A percentile compares a stretch with the other conserved stretches of the same genome.
These are phyloP conservation scores for Cutaneotrichosporon cutaneum DNA, from an alignment of 1,284 basidiomycete genomes.

Conservation along the genomic window DNA sequence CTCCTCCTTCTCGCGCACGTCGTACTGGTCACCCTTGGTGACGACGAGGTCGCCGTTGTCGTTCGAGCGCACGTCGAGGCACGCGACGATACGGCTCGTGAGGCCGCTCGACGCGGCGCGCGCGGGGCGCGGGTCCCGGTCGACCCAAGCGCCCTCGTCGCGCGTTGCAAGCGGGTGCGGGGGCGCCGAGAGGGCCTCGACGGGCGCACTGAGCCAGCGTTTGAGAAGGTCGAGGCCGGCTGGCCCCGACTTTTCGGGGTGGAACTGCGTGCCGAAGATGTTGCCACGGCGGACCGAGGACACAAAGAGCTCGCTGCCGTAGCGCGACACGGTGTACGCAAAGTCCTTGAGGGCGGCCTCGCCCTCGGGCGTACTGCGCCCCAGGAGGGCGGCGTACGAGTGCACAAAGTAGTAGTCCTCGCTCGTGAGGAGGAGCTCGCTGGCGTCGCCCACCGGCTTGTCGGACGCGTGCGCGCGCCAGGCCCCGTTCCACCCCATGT, in stretches of 20 bases:
- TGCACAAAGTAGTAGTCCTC: constrained; percentile 95
- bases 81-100: constrained; percentile 94
- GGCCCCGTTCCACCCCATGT: constrained; percentile 95
- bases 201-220: constrained; percentile 70
- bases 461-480: constrained; percentile 35
- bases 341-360: constrained; percentile 58
- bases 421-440: constrained; percentile 52
- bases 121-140: constrained; percentile 17
- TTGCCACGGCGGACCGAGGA: constrained; percentile 80
- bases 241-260: constrained; percentile 96
- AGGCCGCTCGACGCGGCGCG: constrained; percentile 61
- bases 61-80: constrained; percentile 96
- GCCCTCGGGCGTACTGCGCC: constrained; percentile 55
- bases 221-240: constrained; percentile 80
- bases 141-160: constrained; percentile 7
- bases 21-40: constrained; percentile 99
- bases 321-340: constrained; percentile 85
- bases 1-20: constrained; percentile 78
- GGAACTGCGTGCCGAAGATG: constrained; percentile 94
- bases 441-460: constrained; percentile 14
- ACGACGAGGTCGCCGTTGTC: constrained; percentile 97
- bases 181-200: constrained; percentile 33
- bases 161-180: constrained; percentile 20
- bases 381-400: constrained; percentile 71
- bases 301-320: constrained; percentile 90